phyloP scores from a whole-genome alignment of 306 rosid species.

The Vigna radiata region DNA sequence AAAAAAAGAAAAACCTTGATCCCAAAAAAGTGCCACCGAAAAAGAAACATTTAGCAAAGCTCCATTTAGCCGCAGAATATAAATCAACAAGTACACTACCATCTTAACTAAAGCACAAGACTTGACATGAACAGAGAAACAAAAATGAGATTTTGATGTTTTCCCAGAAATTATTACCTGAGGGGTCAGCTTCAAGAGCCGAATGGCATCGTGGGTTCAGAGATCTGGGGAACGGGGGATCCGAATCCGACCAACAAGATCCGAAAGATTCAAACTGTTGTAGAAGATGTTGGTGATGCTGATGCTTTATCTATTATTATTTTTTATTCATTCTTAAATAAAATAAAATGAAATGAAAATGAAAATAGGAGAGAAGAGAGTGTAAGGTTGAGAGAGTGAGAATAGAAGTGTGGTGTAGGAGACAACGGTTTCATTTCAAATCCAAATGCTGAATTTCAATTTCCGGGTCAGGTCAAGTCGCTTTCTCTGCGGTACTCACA shows the following conservation, averaged over 20 bases:
- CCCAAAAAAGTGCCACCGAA: constrained; percentile 46
- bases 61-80: constrained; percentile 5
- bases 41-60: constrained; percentile 20
- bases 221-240: constrained; percentile 72
- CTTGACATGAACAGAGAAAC: not conserved
- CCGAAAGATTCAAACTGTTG: constrained; percentile 56
- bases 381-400: constrained; percentile 30
- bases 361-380: not conserved
- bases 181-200: constrained; percentile 34
- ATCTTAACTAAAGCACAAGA: constrained; percentile 10
- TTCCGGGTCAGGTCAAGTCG: constrained; percentile 45
- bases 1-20: constrained; percentile 7
- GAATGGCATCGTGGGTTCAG: constrained; percentile 38
- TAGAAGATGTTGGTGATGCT: constrained; percentile 3
- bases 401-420: not conserved
- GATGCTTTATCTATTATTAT: constrained; percentile 32
- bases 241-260: constrained; percentile 64
- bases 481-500: constrained; percentile 22
- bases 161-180: constrained; percentile 53
- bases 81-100: constrained; percentile 27
- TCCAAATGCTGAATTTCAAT: constrained; percentile 39
- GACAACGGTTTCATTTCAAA: constrained; percentile 32
- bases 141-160: constrained; percentile 42
- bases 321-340: not conserved
- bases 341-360: not conserved